Base-by-base conservation (phyloP, 352 stramenopile species). In the Phytophthora kernoviae region DNA sequence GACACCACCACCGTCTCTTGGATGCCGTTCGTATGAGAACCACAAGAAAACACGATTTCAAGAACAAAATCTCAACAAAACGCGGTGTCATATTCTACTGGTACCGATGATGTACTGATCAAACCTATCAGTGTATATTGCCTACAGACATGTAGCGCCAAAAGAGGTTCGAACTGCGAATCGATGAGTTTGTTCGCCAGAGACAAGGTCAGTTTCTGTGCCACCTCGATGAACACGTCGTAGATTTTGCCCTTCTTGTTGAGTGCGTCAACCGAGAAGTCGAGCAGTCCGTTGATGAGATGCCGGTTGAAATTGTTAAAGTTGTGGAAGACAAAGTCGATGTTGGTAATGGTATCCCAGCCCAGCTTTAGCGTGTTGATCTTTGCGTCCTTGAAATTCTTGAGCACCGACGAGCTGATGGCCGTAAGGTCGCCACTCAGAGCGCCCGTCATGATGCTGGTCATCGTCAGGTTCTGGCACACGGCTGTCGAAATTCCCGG, bases 231-330 rank as follows among this genome's bases (percentile, higher is more conserved):
- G 50, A 79, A 65, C 4, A 61, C 62, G 32, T 65, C 65, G 66
- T 88, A 87, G 40, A 77, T 67, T 49, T 75, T 62, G 30, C 60
- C 69, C 74, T 88, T 90, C 68, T 85, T 81, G 77, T 90, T 90
- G 44, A 88, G 54, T 52, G 74, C 51, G 18, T 65, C 50, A 26
- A 61, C 73, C 26, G 68, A 75, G 58, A 81, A 87, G 40, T 68
- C 49, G 24, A 85, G 54, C 51, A 90, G 59, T 21, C 58, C 42
- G 65, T 85, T 81, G 49, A 69, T 68, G 47, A 90, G 62, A 51
- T 77, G 62, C 39, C 57, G 61, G 47, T 77, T 43, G 43, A 90
- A 68, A 39, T 49, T 41, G 53, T 60, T 54, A 44, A 72, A 72
- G 56, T 68, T 52, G 54, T 79, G 44, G 43, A 90, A 73, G 50